These are phyloP conservation scores for Schizosaccharomyces cryophilus DNA, from an alignment of 805 yeast genomes.

Conservation along the genomic window DNA sequence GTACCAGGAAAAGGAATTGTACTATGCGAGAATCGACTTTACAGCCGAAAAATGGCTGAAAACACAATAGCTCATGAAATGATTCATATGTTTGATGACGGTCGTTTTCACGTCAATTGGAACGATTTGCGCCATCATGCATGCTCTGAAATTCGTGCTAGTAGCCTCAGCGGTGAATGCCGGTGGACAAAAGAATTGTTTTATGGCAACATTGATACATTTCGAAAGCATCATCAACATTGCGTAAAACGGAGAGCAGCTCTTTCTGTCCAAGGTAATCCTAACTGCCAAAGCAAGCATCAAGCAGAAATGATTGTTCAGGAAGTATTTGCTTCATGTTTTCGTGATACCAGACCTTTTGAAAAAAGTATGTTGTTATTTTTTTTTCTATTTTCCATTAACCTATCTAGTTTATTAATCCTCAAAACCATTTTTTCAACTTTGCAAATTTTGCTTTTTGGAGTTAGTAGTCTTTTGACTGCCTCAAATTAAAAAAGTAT, in stretches of 20 bases:
- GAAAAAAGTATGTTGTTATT: constrained; percentile 50
- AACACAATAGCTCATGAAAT: constrained; percentile 83
- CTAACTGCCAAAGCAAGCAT: constrained; percentile 44
- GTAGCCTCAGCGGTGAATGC: constrained; percentile 84
- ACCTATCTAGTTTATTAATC: not conserved
- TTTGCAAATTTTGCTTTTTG: too few species aligned
- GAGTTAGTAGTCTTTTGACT: not conserved
- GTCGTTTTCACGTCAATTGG: constrained; percentile 75
- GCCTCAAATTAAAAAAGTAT: too few species aligned
- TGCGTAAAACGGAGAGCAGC: constrained; percentile 80
- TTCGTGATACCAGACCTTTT: constrained; percentile 84
- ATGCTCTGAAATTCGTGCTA: constrained; percentile 85
- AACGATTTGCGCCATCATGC: constrained; percentile 74
- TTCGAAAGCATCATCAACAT: constrained; percentile 65
- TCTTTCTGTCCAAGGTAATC: constrained; percentile 65
- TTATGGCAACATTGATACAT: constrained; percentile 23
- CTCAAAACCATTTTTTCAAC: too few species aligned
- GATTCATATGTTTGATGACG: constrained; percentile 77
- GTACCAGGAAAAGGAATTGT: constrained; percentile 74
- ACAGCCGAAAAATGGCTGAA: constrained; percentile 56
- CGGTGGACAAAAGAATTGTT: constrained; percentile 65
- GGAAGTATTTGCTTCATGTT: constrained; percentile 80
- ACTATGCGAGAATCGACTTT: constrained; percentile 61
- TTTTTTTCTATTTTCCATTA: constrained; percentile 5
- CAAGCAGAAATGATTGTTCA: constrained; percentile 62